Evolutionary conservation across 805 yeast genomes (phyloP), one percentile per base, ranked within the genome.

Genomic region (Yarrowia porcina): DNA sequence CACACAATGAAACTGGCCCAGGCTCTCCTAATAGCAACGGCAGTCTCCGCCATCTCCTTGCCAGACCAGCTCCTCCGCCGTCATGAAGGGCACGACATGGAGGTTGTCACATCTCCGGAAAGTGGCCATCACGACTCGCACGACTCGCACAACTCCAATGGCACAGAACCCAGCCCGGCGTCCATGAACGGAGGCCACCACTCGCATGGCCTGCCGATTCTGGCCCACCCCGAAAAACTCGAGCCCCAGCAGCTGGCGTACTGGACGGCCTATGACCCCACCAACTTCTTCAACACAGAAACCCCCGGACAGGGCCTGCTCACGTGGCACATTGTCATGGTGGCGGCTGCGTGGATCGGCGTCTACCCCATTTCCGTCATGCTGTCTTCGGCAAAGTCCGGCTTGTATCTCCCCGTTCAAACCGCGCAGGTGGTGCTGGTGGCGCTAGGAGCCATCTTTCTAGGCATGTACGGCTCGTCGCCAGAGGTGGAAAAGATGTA

Each of bases 231-330:
- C 1, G 63, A 59, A 13, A 70, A 82, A 18, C 79, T 92, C 54
- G 79, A 85, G 17, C 87, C 92, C 0, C 88, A 84, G 47, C 97
- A 91, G 73, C 76, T 84, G 63, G 71, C 79, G 27, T 92, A 81
- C 73, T 92, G 97, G 97, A 85, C 84, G 54, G 71, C 74, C 25
- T 92, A 91, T 74, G 84, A 88, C 70, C 84, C 96, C 13, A 87
- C 93, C 1, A 85, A 90, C 3, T 91, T 80, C 72, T 84, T 89
- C 75, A 65, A 64, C 42, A 59, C 71, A 17, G 65, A 63, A 4
- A 84, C 82, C 8, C 79, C 83, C 3, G 79, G 80, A 66, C 80
- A 83, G 63, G 64, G 77, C 13, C 80, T 85, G 0, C 75, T 91
- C 28, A 77, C 78, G 66, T 68, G 77, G 41, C 97, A 91, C 69